Conservation (phyloP, 2,329 filamentous ascomycete species). For the Helotiales sp. region DNA sequence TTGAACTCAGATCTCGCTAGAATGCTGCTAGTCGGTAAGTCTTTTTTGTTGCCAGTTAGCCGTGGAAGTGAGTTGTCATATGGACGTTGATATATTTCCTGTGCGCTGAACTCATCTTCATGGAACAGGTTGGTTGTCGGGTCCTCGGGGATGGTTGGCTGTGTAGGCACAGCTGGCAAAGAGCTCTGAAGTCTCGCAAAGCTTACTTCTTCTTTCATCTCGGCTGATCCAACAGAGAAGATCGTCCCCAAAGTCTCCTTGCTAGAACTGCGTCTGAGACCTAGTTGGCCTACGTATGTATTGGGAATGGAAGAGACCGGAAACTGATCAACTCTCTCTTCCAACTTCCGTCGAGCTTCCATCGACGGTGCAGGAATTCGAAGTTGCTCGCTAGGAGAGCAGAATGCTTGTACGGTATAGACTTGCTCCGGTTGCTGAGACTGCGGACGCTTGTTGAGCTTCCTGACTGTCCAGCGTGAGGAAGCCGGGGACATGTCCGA, state of each 20-base stretch:
- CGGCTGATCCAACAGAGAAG: constrained; percentile 38
- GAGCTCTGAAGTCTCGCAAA: constrained; percentile 33
- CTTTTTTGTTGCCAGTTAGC: neutral
- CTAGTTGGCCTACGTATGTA: constrained; percentile 21
- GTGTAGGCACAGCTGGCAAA: constrained; percentile 33
- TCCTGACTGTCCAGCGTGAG: constrained; percentile 21
- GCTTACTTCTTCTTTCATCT: constrained; percentile 35
- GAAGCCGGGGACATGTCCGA: constrained; percentile 7
- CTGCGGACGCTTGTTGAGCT: constrained; percentile 23
- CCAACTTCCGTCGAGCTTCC: constrained; percentile 29
- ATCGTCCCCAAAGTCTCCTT: constrained; percentile 42
- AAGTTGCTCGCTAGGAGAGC: constrained; percentile 28
- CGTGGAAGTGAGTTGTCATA: neutral
- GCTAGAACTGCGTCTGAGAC: constrained; percentile 26
- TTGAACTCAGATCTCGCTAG: constrained; percentile 20
- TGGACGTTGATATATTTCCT: neutral
- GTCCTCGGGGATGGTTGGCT: constrained; percentile 28
- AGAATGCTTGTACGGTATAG: constrained; percentile 36
- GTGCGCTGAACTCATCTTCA: neutral
- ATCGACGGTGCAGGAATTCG: constrained; percentile 31
- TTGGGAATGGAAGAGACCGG: constrained; percentile 35
- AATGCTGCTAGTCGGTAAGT: neutral
- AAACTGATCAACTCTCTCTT: constrained; percentile 32
- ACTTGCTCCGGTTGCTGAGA: constrained; percentile 25
- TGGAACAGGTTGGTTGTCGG: constrained; percentile 1